Base-by-base conservation (phyloP, 305 asterid genomes). In the Plantago coronopus region DNA sequence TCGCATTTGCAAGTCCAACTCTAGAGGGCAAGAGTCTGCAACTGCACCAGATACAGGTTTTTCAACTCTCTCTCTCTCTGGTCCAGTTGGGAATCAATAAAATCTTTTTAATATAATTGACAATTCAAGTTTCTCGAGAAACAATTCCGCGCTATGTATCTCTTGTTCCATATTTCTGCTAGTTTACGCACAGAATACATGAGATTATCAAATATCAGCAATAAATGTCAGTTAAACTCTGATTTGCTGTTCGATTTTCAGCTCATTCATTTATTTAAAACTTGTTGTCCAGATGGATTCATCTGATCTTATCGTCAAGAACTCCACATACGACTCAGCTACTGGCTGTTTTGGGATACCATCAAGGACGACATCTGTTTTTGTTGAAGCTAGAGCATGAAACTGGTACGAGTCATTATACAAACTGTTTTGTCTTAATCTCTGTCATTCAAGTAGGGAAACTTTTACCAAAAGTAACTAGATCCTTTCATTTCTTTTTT, bases 41-140 rank as follows among this genome's bases (percentile, higher is more conserved):
- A 45, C 63, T 91, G 77, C 98, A 91, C 71, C 95, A 95, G 54
- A 34, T 81, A 62, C 96, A 86, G 98, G 96, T 91, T 72, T n/a
- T 57, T 42, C 61, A 19, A 37, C 14, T 8, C 15, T 49, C 67
- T 49, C 67, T 29, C 38, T 64, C 13, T 14, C 48, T 15, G 7
- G 15, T 23, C 23, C 12, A 8, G 10, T 3, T 16, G 16, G 1
- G 13, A 34, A 34, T 34, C 1, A 4, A 22, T 16, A 42, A 43
- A n/a, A 4, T n/a, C 45, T 57, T 57, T 40, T 14, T 8, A 34
- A 34, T 34, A 13, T 34, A 7, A 12, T 34, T 0, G 13, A 34
- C n/a, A n/a, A n/a, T 34, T 0, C 42, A 34, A 34, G n/a, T 48
- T 50, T 22, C 37, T 51, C 12, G 40, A 51, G 7, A 21, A 14